These are phyloP conservation scores for Rhodotorula paludigena DNA, from an alignment of 768 basidiomycete genomes.

Conservation along the genomic window DNA sequence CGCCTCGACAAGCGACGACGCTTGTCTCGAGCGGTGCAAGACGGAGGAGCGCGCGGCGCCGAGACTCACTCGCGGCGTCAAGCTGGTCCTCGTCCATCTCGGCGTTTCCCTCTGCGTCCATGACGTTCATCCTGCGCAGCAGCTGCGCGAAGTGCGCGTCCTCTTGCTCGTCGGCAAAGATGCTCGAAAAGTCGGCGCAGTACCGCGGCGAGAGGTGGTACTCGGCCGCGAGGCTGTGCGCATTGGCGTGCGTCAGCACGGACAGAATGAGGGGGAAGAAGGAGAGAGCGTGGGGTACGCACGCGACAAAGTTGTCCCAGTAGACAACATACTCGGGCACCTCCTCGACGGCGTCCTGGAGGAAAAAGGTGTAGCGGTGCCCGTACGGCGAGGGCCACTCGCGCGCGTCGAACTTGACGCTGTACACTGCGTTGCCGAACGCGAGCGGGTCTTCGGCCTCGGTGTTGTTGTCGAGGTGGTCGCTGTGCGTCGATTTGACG, in stretches of 20 bases:
- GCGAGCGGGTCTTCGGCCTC: conserved; percentile 59
- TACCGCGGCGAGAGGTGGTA: conserved; percentile 70
- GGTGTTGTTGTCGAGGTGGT: conserved; percentile 63
- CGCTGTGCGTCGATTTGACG: conserved; percentile 51
- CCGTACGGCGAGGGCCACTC: conserved; percentile 67
- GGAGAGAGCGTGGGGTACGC: conserved; percentile 42
- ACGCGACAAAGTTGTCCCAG: conserved; percentile 90
- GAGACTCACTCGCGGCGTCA: conserved; percentile 88
- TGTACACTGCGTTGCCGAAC: conserved; percentile 88
- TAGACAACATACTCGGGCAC: conserved; percentile 96
- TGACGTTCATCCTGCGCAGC: conserved; percentile 83
- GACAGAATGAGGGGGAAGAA: conserved; percentile 1
- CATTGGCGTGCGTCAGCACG: neutral
- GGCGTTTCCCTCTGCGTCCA: conserved; percentile 77
- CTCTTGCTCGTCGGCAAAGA: conserved; percentile 75
- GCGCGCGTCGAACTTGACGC: conserved; percentile 66
- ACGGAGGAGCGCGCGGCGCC: neutral
- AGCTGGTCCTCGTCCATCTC: conserved; percentile 92
- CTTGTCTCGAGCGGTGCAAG: neutral
- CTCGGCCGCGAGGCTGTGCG: conserved; percentile 68
- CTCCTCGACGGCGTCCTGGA: conserved; percentile 90
- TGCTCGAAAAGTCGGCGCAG: conserved; percentile 82
- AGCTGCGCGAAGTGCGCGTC: conserved; percentile 76
- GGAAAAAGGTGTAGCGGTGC: conserved; percentile 88
- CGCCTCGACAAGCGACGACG: no score